Conservation (phyloP, 2,329 filamentous ascomycete species). For the Dothistroma pini region DNA sequence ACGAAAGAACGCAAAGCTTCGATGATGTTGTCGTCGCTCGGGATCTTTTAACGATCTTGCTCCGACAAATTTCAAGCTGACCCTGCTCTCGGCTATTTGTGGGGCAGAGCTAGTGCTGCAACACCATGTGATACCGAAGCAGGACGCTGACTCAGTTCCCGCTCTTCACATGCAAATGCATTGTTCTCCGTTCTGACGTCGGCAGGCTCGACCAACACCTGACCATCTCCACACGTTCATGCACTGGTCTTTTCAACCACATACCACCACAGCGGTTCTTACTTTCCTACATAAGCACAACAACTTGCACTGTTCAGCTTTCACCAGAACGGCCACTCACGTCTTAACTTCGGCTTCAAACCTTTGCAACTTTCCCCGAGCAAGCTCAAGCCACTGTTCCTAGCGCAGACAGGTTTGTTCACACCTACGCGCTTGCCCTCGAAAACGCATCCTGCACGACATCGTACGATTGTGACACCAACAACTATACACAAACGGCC, state of each 20-base stretch:
- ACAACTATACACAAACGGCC: conserved; percentile 1
- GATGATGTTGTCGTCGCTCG: neutral
- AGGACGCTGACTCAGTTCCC: neutral
- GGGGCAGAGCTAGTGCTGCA: neutral
- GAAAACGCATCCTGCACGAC: neutral
- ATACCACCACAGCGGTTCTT: neutral
- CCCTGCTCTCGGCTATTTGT: conserved; percentile 1
- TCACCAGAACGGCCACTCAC: neutral
- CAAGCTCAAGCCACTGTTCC: neutral
- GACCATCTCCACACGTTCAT: neutral
- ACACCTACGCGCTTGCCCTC: neutral
- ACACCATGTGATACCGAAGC: neutral
- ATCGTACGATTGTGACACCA: neutral
- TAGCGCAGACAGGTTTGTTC: conserved; percentile 1
- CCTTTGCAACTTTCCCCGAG: neutral
- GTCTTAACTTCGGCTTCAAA: neutral
- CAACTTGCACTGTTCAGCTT: neutral
- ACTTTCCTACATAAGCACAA: neutral
- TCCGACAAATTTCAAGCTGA: conserved; percentile 2
- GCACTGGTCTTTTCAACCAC: conserved; percentile 4
- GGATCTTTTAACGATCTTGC: neutral
- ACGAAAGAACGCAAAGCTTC: neutral
- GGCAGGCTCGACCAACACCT: neutral
- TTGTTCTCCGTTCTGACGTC: conserved; percentile 4
- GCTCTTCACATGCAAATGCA: conserved; percentile 8